phyloP scores from a whole-genome alignment of 2,329 filamentous ascomycete species.

The Rhexocercosporidium sp. region DNA sequence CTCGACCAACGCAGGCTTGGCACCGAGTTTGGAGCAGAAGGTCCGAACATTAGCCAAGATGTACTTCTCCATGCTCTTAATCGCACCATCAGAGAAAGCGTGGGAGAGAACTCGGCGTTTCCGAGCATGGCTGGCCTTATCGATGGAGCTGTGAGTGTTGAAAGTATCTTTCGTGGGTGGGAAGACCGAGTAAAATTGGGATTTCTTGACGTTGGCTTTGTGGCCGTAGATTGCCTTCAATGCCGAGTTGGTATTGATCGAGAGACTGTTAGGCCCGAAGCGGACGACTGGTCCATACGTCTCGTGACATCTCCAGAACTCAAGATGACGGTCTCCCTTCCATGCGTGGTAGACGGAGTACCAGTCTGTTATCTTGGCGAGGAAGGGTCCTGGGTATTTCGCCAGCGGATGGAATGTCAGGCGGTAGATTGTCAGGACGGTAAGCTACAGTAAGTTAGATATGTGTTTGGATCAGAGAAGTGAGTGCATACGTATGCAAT shows the following conservation, averaged over 20 bases:
- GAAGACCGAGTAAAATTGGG: slow-evolving; percentile 76
- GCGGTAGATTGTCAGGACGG: slow-evolving; percentile 52
- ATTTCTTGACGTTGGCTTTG: slow-evolving; percentile 67
- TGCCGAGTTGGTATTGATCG: slow-evolving; percentile 74
- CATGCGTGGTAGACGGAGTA: slow-evolving; percentile 76
- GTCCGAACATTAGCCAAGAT: slow-evolving; percentile 48
- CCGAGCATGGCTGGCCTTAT: slow-evolving; percentile 70
- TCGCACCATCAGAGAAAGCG: slow-evolving; percentile 56
- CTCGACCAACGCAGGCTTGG: slow-evolving; percentile 30
- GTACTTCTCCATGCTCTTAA: slow-evolving; percentile 42
- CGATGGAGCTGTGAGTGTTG: slow-evolving; percentile 75
- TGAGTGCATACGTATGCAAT: background rate
- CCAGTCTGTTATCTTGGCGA: slow-evolving; percentile 67
- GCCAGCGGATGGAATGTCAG: slow-evolving; percentile 68
- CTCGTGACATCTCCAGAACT: slow-evolving; percentile 73
- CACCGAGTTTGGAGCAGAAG: slow-evolving; percentile 62
- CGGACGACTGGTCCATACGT: slow-evolving; percentile 78
- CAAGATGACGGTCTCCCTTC: slow-evolving; percentile 75
- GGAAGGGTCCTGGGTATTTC: slow-evolving; percentile 67
- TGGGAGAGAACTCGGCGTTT: slow-evolving; percentile 70
- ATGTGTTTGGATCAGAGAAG: background rate
- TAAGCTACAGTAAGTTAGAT: background rate
- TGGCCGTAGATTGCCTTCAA: slow-evolving; percentile 71
- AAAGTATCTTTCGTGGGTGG: slow-evolving; percentile 66
- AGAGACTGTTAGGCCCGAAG: slow-evolving; percentile 77